phyloP scores from a whole-genome alignment of 495 filamentous ascomycete genomes.

The Daldinia bambusicola region DNA sequence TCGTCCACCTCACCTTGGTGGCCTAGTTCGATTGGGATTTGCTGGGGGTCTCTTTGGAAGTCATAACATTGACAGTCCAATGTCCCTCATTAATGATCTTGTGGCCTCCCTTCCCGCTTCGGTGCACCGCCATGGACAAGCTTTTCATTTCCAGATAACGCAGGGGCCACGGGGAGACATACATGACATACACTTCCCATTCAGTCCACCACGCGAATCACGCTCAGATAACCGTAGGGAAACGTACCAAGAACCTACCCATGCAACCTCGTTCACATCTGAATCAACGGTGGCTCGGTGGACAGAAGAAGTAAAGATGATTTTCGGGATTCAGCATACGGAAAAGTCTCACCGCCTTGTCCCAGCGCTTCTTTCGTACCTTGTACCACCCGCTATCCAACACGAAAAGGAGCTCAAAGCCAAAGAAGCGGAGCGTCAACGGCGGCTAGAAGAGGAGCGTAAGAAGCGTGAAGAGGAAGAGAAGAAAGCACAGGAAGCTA shows the following conservation, averaged over 20 bases:
- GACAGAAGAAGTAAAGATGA: constrained; percentile 88
- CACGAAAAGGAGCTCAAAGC: constrained; percentile 74
- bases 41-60: constrained; percentile 44
- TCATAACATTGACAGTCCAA: constrained; percentile 47
- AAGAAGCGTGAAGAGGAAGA: constrained; percentile 65
- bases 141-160: constrained; percentile 57
- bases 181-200: constrained; percentile 52
- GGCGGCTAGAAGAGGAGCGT: constrained; percentile 74
- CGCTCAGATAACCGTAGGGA: constrained; percentile 57
- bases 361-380: constrained; percentile 70
- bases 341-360: constrained; percentile 80
- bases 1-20: constrained; percentile 44
- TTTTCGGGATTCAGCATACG: constrained; percentile 74
- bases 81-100: constrained; percentile 58
- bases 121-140: constrained; percentile 48
- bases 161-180: constrained; percentile 51
- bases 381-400: constrained; percentile 87
- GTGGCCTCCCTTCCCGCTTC: constrained; percentile 44
- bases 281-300: constrained; percentile 78
- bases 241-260: constrained; percentile 56
- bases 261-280: constrained; percentile 76
- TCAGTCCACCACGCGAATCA: constrained; percentile 49
- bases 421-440: constrained; percentile 65
- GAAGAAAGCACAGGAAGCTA: constrained; percentile 64
- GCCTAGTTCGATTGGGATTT: constrained; percentile 53